Base-by-base conservation (phyloP, 805 yeast species). In the Saturnispora kantuleensis region DNA sequence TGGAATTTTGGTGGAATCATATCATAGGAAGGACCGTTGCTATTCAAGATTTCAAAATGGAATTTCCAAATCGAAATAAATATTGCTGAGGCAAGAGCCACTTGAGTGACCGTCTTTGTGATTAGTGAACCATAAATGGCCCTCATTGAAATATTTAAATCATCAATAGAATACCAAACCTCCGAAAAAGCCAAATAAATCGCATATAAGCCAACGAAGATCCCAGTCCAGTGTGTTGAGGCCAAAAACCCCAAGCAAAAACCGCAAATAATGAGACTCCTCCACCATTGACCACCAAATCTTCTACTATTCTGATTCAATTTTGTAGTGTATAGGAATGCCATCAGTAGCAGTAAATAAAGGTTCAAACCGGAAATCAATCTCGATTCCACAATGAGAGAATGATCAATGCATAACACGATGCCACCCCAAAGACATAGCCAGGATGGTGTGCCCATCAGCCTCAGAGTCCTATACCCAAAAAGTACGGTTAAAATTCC, bases 141-240 rank as follows among this genome's bases (percentile, higher is more conserved):
- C 18, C 53, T 41, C 8, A 66, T 59, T 1, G 74, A 36, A 3
- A 81, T 66, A 4, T 65, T 60, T 30, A 83, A 58, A 60, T 90
- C 96, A 11, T 93, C 94, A 33, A 82, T 57, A 10, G 76, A 54
- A 48, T 60, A 59, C 96, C 96, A 88, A 38, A 81, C 59, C 48
- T 78, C 77, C 47, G 71, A 42, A 11, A 41, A 28, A 2, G 48
- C 26, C 10, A 48, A 40, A n/a, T 32, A 33, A 15, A 48, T 21
- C 10, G 50, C 33, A 37, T 50, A 51, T 2, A 73, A 63, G 39
- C 77, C 54, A 0, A 65, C 4, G 2, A 78, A 72, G 10, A 84
- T 63, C 0, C 95, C 97, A 4, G 82, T 72, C 71, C 79, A 75
- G 56, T 85, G 84, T 3, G 83, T 72, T 7, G 88, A 73, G 1